Evolutionary conservation across 2,329 filamentous ascomycete species (phyloP).

Genomic region (Grosmannia clavigera): DNA sequence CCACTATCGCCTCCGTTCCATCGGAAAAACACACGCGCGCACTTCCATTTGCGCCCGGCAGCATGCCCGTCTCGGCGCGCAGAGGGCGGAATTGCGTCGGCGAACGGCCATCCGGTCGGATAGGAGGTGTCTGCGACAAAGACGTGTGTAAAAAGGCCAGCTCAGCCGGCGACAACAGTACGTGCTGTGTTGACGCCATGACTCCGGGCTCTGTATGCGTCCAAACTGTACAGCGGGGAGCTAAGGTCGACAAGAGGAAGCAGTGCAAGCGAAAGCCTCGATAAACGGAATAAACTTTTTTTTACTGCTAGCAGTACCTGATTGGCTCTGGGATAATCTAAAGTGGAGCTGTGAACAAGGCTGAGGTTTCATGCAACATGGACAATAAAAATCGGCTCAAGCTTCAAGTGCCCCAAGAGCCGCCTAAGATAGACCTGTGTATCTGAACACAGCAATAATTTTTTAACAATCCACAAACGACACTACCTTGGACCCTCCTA

Average conservation of each 20-base stretch:
- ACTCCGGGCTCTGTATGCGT: constrained; percentile 9
- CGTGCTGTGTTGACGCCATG: constrained; percentile 55
- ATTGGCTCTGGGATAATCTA: constrained; percentile 1
- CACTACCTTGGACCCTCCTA: not conserved
- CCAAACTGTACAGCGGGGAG: not conserved
- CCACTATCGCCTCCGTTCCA: constrained; percentile 90
- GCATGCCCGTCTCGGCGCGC: constrained; percentile 77
- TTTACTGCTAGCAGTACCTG: not conserved
- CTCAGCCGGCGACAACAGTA: constrained; percentile 84
- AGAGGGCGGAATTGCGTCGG: constrained; percentile 83
- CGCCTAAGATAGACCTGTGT: too few relatives aligned
- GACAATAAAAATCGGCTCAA: too few relatives aligned
- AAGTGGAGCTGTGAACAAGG: not conserved
- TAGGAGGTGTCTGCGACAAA: constrained; percentile 66
- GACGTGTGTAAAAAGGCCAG: constrained; percentile 89
- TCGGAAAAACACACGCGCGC: constrained; percentile 90
- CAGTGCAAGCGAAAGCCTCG: not conserved
- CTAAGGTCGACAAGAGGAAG: not conserved
- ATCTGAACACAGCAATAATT: not conserved
- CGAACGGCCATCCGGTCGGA: constrained; percentile 77
- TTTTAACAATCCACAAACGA: constrained; percentile 6
- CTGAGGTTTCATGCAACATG: not conserved
- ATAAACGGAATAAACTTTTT: not conserved
- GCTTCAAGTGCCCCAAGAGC: too few relatives aligned
- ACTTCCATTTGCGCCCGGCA: constrained; percentile 83